These are phyloP conservation scores for Aspergillus homomorphus DNA, from an alignment of 495 filamentous ascomycete genomes.

Conservation along the genomic window DNA sequence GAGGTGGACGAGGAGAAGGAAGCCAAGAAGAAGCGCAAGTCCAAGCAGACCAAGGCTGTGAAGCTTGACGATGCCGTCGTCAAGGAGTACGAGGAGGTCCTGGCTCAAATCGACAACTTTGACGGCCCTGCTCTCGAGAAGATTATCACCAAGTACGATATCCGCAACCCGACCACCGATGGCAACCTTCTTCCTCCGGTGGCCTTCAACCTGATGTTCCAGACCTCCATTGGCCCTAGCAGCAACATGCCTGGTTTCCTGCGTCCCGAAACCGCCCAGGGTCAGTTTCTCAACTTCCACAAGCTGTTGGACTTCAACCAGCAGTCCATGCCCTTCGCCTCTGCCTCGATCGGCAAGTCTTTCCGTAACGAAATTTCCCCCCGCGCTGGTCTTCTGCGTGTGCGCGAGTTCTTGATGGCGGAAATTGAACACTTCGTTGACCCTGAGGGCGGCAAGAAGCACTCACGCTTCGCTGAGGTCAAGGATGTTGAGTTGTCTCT, in stretches of 20 bases:
- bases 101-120: constrained; percentile 73
- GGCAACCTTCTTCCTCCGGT: constrained; percentile 61
- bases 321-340: constrained; percentile 67
- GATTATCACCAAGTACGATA: constrained; percentile 62
- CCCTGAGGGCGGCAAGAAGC: constrained; percentile 68
- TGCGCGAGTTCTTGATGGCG: constrained; percentile 72
- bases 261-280: constrained; percentile 66
- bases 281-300: constrained; percentile 65
- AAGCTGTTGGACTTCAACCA: constrained; percentile 73
- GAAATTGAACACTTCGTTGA: constrained; percentile 75
- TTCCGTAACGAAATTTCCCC: constrained; percentile 75
- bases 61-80: constrained; percentile 63
- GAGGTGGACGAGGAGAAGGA: constrained; percentile 63
- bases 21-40: constrained; percentile 64
- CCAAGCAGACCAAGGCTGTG: constrained; percentile 53
- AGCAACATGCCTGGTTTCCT: constrained; percentile 61
- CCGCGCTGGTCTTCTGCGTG: constrained; percentile 62
- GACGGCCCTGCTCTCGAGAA: constrained; percentile 59
- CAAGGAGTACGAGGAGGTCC: constrained; percentile 64
- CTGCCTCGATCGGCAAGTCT: constrained; percentile 72
- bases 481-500: constrained; percentile 61
- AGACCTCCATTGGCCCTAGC: constrained; percentile 66
- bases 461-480: constrained; percentile 61
- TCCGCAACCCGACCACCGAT: constrained; percentile 61
- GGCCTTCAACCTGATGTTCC: constrained; percentile 74